A percentile compares a stretch with the other conserved stretches of the same genome.
Conservation (phyloP, 495 filamentous ascomycete genomes). For the Tuber calosporum region DNA sequence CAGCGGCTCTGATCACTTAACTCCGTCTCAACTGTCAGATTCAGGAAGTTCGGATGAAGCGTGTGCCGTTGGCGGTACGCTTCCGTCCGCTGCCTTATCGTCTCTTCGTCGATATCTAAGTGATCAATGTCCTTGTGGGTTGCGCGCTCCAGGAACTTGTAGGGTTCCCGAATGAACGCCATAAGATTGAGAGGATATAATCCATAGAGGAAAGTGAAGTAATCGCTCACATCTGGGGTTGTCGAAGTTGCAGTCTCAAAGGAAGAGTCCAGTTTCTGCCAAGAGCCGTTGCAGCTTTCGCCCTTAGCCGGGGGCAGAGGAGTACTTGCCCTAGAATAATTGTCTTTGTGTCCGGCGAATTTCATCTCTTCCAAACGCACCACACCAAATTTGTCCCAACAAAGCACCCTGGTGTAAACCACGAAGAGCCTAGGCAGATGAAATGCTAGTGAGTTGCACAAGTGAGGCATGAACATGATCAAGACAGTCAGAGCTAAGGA, state of each 20-base stretch:
- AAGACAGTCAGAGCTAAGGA: conserved; percentile 59
- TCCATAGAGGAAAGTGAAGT: conserved; percentile 74
- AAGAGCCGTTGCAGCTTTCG: conserved; percentile 42
- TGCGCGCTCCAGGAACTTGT: conserved; percentile 59
- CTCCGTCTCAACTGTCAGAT: conserved; percentile 62
- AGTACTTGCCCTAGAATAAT: conserved; percentile 34
- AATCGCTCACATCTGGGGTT: conserved; percentile 62
- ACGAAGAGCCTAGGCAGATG: conserved; percentile 64
- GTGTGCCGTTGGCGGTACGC: conserved; percentile 59
- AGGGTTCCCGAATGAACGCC: conserved; percentile 67
- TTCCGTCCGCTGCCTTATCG: conserved; percentile 63
- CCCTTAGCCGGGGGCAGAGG: conserved; percentile 37
- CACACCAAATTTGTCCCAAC: conserved; percentile 56
- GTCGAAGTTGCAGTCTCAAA: conserved; percentile 54
- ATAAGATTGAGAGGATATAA: conserved; percentile 74
- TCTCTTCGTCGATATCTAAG: conserved; percentile 61
- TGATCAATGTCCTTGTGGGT: conserved; percentile 57
- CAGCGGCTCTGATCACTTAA: conserved; percentile 61
- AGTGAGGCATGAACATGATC: conserved; percentile 69
- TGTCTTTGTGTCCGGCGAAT: conserved; percentile 22
- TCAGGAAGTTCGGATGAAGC: conserved; percentile 68
- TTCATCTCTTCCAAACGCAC: conserved; percentile 38
- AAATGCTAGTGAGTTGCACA: conserved; percentile 57
- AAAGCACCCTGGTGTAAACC: conserved; percentile 64
- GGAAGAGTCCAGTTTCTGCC: conserved; percentile 56